Percentiles rank a stretch among this genome's conserved stretches.
Evolutionary conservation across 208 protist species (phyloP).

Genomic region (Paratrypanosoma confusum): DNA sequence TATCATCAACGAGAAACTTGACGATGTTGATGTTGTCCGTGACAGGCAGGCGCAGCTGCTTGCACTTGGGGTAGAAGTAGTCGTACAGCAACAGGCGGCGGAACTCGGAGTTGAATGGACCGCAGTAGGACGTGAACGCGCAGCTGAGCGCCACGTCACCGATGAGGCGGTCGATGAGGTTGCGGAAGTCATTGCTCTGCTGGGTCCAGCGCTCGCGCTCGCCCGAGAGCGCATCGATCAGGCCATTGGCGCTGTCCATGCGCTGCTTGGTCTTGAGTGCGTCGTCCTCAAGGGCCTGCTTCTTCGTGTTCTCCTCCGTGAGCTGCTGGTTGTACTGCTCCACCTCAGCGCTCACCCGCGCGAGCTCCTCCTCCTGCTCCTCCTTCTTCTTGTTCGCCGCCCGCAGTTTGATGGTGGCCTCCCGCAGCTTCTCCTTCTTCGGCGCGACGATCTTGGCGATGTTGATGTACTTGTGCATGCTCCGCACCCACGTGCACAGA

Average conservation of each 20-base stretch:
- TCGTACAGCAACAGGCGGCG: slow-evolving; percentile 88
- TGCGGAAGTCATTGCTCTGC: slow-evolving; percentile 95
- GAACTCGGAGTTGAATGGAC: slow-evolving; percentile 98
- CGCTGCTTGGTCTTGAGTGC: slow-evolving; percentile 91
- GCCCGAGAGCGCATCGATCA: slow-evolving; percentile 95
- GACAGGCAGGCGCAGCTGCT: slow-evolving; percentile 84
- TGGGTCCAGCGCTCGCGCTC: slow-evolving; percentile 95
- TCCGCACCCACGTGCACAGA: slow-evolving; percentile 94
- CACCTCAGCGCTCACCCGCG: slow-evolving; percentile 87
- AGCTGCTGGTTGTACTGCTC: slow-evolving; percentile 90
- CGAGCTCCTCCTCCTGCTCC: slow-evolving; percentile 93
- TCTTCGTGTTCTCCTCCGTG: slow-evolving; percentile 90
- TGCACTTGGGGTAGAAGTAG: slow-evolving; percentile 89
- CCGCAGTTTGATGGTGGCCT: slow-evolving; percentile 82
- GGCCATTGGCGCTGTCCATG: slow-evolving; percentile 94
- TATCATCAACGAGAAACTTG: slow-evolving; percentile 94
- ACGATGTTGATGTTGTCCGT: slow-evolving; percentile 92
- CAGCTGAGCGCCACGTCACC: slow-evolving; percentile 96
- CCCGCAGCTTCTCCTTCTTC: slow-evolving; percentile 90
- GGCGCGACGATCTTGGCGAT: slow-evolving; percentile 95
- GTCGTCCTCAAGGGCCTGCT: slow-evolving; percentile 94
- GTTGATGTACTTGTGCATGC: slow-evolving; percentile 96
- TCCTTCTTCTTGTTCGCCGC: slow-evolving; percentile 93
- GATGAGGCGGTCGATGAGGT: slow-evolving; percentile 89
- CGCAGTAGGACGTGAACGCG: slow-evolving; percentile 98